phyloP scores from a whole-genome alignment of 1,284 basidiomycete genomes.

The Farysia itapuensis region DNA sequence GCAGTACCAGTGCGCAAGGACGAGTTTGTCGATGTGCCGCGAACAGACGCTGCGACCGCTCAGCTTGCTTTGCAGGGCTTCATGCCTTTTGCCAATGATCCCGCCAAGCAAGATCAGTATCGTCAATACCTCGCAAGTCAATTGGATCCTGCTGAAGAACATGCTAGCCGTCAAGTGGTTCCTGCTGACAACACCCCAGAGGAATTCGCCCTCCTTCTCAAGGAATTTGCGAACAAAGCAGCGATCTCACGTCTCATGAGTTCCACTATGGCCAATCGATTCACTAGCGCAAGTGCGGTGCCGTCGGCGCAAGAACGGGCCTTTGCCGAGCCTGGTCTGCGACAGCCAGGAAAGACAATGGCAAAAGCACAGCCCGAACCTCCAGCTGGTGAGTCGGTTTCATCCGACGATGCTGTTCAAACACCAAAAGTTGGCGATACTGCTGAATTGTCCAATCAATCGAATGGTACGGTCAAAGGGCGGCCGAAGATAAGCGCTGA shows the following conservation, averaged over 20 bases:
- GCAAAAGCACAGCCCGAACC: neutral
- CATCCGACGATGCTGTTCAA: no score
- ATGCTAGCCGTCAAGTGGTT: slow-evolving; percentile 62
- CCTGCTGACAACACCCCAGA: slow-evolving; percentile 64
- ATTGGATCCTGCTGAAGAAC: slow-evolving; percentile 62
- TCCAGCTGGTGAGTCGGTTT: no score
- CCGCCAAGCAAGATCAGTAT: slow-evolving; percentile 81
- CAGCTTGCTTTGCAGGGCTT: slow-evolving; percentile 84
- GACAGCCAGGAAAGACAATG: slow-evolving; percentile 62
- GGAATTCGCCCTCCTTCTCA: slow-evolving; percentile 77
- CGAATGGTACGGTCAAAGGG: no score
- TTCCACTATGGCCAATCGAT: slow-evolving; percentile 87
- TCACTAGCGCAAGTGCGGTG: slow-evolving; percentile 69
- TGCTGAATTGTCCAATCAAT: no score
- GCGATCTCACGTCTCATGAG: slow-evolving; percentile 87
- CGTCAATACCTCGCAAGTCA: slow-evolving; percentile 77
- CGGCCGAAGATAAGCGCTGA: no score
- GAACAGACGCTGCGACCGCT: slow-evolving; percentile 75
- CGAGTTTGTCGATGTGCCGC: slow-evolving; percentile 65
- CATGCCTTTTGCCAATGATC: slow-evolving; percentile 80
- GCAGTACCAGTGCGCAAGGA: slow-evolving; percentile 64
- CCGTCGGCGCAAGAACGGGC: slow-evolving; percentile 60
- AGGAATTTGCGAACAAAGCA: slow-evolving; percentile 83
- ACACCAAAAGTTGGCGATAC: no score
- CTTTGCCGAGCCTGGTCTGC: slow-evolving; percentile 65